Conservation (phyloP, 148 eudicot genomes). For the Oxyria digyna region DNA sequence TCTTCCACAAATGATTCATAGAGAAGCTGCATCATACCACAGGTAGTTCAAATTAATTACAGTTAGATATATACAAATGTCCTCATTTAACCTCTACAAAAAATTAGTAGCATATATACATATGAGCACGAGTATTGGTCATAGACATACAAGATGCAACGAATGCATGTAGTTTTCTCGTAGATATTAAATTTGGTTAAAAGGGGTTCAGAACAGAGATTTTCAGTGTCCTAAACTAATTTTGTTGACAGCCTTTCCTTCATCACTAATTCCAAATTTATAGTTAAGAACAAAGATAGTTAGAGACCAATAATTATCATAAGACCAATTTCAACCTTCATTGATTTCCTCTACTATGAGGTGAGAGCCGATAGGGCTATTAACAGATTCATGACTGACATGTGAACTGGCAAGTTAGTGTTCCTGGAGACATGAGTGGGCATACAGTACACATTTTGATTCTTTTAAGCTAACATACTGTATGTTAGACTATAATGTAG, state of each 20-base stretch:
- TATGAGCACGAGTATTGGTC: neutral
- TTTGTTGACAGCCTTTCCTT: neutral
- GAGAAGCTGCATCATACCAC: slow-evolving; percentile 48
- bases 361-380: neutral
- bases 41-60: neutral
- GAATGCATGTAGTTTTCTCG: too few relatives aligned
- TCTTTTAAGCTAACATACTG: too few relatives aligned
- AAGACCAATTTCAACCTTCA: neutral
- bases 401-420: neutral
- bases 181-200: too few relatives aligned
- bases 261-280: neutral
- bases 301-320: neutral
- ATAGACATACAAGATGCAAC: too few relatives aligned
- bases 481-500: neutral
- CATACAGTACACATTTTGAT: neutral
- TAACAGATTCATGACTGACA: neutral
- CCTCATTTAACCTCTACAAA: neutral
- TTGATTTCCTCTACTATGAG: neutral
- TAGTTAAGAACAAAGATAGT: neutral
- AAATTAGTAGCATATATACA: neutral
- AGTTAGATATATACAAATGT: neutral
- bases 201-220: neutral
- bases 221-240: neutral
- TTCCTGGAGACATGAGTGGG: neutral
- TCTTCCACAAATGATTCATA: slow-evolving; percentile 78